Conservation (phyloP, 306 rosid species). For the Cucurbita argyrosperma region DNA sequence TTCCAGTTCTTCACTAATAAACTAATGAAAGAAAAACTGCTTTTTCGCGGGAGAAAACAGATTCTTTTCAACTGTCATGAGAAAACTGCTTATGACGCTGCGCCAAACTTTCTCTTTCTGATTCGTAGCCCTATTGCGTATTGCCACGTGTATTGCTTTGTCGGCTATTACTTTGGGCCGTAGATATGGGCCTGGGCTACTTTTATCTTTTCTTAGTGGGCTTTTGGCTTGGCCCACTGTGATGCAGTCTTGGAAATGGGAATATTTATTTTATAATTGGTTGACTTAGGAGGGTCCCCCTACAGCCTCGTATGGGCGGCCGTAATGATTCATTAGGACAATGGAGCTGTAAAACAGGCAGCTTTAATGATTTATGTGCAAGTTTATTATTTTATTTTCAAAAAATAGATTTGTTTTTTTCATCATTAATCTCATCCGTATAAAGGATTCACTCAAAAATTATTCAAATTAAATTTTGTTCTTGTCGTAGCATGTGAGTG, state of each 20-base stretch:
- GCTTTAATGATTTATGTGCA: background rate
- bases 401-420: background rate
- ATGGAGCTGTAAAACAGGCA: background rate
- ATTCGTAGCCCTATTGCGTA: background rate
- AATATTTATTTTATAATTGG: no score
- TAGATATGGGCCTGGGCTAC: background rate
- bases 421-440: no score
- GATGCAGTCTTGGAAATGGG: background rate
- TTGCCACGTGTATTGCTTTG: background rate
- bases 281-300: background rate
- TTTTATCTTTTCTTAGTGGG: background rate
- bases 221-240: background rate
- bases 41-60: constrained; percentile 59
- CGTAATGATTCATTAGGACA: background rate
- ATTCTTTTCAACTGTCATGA: constrained; percentile 16
- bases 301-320: background rate
- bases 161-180: background rate
- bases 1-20: constrained; percentile 50
- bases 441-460: no score
- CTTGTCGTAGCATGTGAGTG: no score
- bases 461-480: no score
- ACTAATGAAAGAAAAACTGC: constrained; percentile 23
- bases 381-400: background rate
- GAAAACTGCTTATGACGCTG: constrained; percentile 1
- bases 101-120: background rate